Percentiles rank a stretch among this genome's conserved stretches.
Conservation (phyloP, 345 rosid genomes). For the Rhizophora apiculata region DNA sequence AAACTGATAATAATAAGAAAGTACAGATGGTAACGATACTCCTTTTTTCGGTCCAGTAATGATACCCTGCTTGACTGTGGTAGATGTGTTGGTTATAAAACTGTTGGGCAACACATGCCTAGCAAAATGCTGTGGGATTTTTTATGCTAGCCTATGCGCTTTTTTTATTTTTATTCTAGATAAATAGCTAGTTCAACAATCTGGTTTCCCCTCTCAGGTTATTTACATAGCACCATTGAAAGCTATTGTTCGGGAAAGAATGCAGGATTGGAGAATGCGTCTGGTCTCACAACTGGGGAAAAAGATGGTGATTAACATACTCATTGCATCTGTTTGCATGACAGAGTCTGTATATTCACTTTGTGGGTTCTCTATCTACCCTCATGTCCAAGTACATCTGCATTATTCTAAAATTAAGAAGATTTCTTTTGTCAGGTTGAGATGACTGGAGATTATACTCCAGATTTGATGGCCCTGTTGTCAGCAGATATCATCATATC, state of each 20-base stretch:
- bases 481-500: constrained; percentile 98
- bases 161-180: neutral
- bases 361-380: neutral
- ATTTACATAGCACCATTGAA: constrained; percentile 97
- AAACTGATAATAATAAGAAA: too few relatives aligned
- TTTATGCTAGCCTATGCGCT: too few relatives aligned
- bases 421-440: constrained; percentile 59
- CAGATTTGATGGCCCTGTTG: constrained; percentile 90
- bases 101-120: too few relatives aligned
- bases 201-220: constrained; percentile 45
- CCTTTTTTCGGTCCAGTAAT: too few relatives aligned
- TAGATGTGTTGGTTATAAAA: too few relatives aligned
- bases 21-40: too few relatives aligned
- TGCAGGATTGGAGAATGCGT: constrained; percentile 89
- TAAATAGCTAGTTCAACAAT: neutral
- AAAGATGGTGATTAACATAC: constrained; percentile 54
- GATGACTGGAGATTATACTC: constrained; percentile 99
- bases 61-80: too few relatives aligned
- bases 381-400: neutral
- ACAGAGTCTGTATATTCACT: neutral
- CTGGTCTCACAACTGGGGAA: constrained; percentile 88
- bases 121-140: too few relatives aligned
- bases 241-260: constrained; percentile 98
- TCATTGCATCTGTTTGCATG: neutral
- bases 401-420: constrained; percentile 5